These are phyloP conservation scores for Moesziomyces parantarcticus DNA, from an alignment of 1,284 basidiomycete species.

Conservation along the genomic window DNA sequence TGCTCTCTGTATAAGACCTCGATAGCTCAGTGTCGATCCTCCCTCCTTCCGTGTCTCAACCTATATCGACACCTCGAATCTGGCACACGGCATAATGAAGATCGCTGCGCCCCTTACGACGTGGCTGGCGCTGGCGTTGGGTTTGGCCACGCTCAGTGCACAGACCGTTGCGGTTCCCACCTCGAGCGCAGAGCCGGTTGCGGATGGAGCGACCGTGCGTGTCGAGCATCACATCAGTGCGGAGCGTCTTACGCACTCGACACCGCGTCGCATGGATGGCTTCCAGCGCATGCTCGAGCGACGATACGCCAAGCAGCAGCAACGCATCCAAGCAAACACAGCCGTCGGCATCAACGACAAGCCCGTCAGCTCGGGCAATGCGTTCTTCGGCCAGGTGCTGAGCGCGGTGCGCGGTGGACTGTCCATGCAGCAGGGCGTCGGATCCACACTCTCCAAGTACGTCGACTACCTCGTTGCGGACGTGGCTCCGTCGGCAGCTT, in stretches of 20 bases:
- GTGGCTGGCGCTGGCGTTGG: conserved; percentile 27
- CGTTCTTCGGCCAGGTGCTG: conserved; percentile 15
- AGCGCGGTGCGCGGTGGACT: conserved; percentile 13
- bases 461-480: conserved; percentile 17
- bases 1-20: no score
- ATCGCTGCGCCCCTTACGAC: conserved; percentile 21
- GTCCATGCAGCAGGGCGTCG: conserved; percentile 18
- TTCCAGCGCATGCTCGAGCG: conserved; percentile 44
- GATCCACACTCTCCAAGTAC: conserved; percentile 12
- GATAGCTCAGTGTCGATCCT: no score
- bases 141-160: conserved; percentile 7
- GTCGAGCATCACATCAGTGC: conserved; percentile 24
- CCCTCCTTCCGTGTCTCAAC: background rate
- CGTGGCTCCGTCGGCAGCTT: conserved; percentile 1
- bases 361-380: background rate
- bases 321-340: background rate
- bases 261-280: conserved; percentile 40
- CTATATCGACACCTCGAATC: background rate
- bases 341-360: background rate
- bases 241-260: conserved; percentile 37
- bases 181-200: background rate
- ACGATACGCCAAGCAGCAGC: conserved; percentile 33
- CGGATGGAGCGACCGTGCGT: background rate
- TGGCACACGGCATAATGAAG: conserved; percentile 15
- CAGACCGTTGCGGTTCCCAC: conserved; percentile 15